Conservation (phyloP, 2,329 filamentous ascomycete genomes). For the Paraphaeosphaeria minitans region DNA sequence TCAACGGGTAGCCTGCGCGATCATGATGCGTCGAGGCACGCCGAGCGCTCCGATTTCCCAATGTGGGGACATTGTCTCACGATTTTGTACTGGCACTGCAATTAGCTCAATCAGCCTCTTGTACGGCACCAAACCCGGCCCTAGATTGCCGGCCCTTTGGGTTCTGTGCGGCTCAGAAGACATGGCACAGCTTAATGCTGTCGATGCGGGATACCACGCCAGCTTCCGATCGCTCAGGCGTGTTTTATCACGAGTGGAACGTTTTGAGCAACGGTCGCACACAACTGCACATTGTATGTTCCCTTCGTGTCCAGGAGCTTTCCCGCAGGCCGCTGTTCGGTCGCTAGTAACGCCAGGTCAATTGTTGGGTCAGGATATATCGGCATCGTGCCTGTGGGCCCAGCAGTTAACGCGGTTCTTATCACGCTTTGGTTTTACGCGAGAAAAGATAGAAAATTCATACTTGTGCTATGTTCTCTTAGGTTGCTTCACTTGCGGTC, state of each 20-base stretch:
- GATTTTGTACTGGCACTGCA: constrained; percentile 1
- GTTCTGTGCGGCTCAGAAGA: neutral
- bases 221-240: neutral
- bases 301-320: neutral
- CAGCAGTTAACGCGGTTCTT: neutral
- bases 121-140: neutral
- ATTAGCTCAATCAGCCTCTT: constrained; percentile 2
- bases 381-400: neutral
- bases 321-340: neutral
- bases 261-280: neutral
- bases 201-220: neutral
- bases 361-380: neutral
- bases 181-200: neutral
- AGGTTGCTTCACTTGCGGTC: neutral
- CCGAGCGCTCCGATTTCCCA: neutral
- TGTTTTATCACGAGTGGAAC: neutral
- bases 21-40: neutral
- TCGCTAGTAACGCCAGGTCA: neutral
- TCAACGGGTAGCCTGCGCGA: neutral
- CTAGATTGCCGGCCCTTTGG: neutral
- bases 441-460: constrained; percentile 5
- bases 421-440: neutral
- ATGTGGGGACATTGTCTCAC: neutral
- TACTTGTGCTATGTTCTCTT: neutral
- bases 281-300: neutral